Conservation (phyloP, 306 rosid genomes). For the cucumber (Cucumis sativus) region Cucumber_9930_V3 NC_026661.2:14819501-14820000, state of each 20-base stretch:
- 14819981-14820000: constrained; percentile 28
- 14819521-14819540: neutral
- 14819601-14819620: constrained; percentile 65
- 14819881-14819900: constrained; percentile 47
- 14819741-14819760: constrained; percentile 41
- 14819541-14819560: constrained; percentile 27
- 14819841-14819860: constrained; percentile 48
- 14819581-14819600: constrained; percentile 32
- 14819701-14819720: constrained; percentile 43
- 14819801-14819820: constrained; percentile 54
- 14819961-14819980: constrained; percentile 34
- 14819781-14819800: constrained; percentile 45
- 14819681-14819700: constrained; percentile 56
- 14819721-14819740: constrained; percentile 49
- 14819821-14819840: constrained; percentile 38
- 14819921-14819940: constrained; percentile 45
- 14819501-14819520: constrained; percentile 19
- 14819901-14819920: constrained; percentile 37
- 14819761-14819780: constrained; percentile 44
- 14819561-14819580: constrained; percentile 23
- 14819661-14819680: constrained; percentile 22
- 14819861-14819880: constrained; percentile 35
- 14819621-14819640: constrained; percentile 43
- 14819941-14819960: constrained; percentile 48
- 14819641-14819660: constrained; percentile 55